These are phyloP conservation scores for Quercus lobata DNA, from an alignment of 331 rosid genomes.

Conservation along the genomic window DNA sequence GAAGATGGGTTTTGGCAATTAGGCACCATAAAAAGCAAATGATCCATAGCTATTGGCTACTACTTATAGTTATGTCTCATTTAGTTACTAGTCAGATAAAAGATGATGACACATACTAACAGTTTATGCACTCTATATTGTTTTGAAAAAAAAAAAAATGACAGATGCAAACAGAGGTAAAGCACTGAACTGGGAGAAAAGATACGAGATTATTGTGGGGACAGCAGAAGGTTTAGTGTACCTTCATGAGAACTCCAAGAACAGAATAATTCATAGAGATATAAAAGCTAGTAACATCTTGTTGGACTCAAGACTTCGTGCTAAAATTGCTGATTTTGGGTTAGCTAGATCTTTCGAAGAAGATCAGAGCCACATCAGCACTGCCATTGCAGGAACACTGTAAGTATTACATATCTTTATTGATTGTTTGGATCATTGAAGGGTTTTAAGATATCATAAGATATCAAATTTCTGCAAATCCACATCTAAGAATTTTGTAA, in stretches of 20 bases:
- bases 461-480: not conserved
- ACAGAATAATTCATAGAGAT: conserved; percentile 82
- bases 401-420: conserved; percentile 17
- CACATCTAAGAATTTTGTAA: no score
- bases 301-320: conserved; percentile 67
- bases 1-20: not conserved
- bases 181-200: conserved; percentile 77
- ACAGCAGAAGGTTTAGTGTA: conserved; percentile 81
- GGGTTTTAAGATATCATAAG: no score
- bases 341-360: conserved; percentile 86
- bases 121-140: conserved; percentile 5
- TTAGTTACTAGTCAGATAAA: not conserved
- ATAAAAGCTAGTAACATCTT: conserved; percentile 90
- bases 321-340: conserved; percentile 97
- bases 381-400: conserved; percentile 89
- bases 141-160: conserved; percentile 3
- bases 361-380: conserved; percentile 87
- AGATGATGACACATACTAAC: not conserved
- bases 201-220: conserved; percentile 63
- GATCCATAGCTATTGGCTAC: not conserved
- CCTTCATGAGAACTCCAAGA: conserved; percentile 73
- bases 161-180: conserved; percentile 59
- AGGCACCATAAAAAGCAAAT: not conserved
- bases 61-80: not conserved
- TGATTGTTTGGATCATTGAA: not conserved